Conservation (phyloP, 78 protist genomes). For the slime mould (Dictyostelium discoideum) region dicty_2.7 NC_007091.3:4397001-4397500, state of each 20-base stretch:
- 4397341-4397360: not conserved
- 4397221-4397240: constrained; percentile 1
- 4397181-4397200: not conserved
- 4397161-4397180: constrained; percentile 28
- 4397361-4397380: not conserved
- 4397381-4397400: not conserved
- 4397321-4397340: not conserved
- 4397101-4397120: constrained; percentile 4
- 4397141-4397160: constrained; percentile 36
- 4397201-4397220: not conserved
- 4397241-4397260: constrained; percentile 34
- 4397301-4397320: not conserved
- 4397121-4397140: not conserved
- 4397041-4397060: not conserved
- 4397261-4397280: constrained; percentile 30
- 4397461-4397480: too few relatives aligned
- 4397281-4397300: not conserved
- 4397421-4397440: not conserved
- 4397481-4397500: too few relatives aligned
- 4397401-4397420: not conserved
- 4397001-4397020: not conserved
- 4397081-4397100: not conserved
- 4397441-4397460: not conserved
- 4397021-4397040: not conserved
- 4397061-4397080: constrained; percentile 9